Evolutionary conservation across 805 yeast species (phyloP), one percentile per base, ranked within the genome.

Genomic region (Starmerella scarabaei): DNA sequence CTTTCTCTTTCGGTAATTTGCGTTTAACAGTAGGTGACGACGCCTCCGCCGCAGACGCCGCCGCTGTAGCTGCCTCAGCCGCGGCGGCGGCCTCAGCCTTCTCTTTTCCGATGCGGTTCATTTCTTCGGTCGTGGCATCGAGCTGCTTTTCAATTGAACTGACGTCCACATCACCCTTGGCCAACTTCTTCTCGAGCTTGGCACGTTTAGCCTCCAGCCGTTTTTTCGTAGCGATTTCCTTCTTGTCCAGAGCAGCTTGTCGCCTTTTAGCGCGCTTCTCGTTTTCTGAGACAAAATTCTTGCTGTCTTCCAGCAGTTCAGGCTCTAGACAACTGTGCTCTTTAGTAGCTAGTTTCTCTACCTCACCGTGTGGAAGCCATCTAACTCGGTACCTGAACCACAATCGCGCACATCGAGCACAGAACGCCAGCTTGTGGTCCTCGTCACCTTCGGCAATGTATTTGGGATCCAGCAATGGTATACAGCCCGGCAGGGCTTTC

Each of bases 341-440:
- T 2, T 12, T 9, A 5, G 27, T 17, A 7, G 15, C 7, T 9
- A 36, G 37, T n/a, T 32, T 21, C 32, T 74, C 59, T 0, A 82
- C 75, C 39, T 77, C 84, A 19, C 60, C 50, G 0, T 94, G 94
- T 26, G 73, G 75, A 48, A 77, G 83, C 97, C 97, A 91, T 8
- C 65, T 67, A 0, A 82, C 76, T 0, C 85, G 95, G 58, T 88
- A 88, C 30, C 93, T 64, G 57, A 94, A 69, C 97, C 97, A 88
- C 21, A 91, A 55, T 42, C 80, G 68, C 0, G 95, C 94, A 63
- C 98, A 88, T 39, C 97, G 66, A 21, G 69, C 61, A 57, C 98
- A 88, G 12, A 88, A 62, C 0, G 85, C 95, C 14, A 65, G 59
- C 2, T 74, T 61, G 1, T 62, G 52, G 5, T 61, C 54, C 8